A percentile compares a stretch with the other conserved stretches of the same genome.
Conservation (phyloP, 176 grass and related monocot species). For the Phoenix roebelenii region DNA sequence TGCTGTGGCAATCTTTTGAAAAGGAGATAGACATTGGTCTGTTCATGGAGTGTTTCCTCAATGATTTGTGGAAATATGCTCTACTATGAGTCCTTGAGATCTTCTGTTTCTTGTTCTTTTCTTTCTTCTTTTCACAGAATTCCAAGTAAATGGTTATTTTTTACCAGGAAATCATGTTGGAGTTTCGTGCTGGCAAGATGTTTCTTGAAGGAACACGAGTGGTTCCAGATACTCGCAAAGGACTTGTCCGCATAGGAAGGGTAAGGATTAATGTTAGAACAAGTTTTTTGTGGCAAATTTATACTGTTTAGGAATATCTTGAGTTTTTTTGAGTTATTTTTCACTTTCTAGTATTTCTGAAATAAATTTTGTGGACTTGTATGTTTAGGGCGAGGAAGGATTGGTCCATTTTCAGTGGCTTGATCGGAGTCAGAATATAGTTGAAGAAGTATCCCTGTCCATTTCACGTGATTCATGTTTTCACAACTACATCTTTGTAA, state of each 20-base stretch:
- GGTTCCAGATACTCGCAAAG: conserved; percentile 76
- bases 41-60: too few relatives aligned
- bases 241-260: conserved; percentile 83
- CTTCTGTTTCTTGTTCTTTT: too few relatives aligned
- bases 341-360: conserved; percentile 2
- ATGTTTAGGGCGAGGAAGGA: conserved; percentile 79
- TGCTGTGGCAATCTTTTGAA: too few relatives aligned
- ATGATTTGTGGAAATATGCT: too few relatives aligned
- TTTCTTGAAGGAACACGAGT: conserved; percentile 52
- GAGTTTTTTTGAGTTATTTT: conserved; percentile 1
- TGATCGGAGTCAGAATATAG: conserved; percentile 63
- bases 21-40: too few relatives aligned
- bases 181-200: conserved; percentile 98
- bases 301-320: background rate
- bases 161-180: conserved; percentile 71
- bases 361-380: too few relatives aligned
- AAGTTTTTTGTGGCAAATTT: conserved; percentile 3
- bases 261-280: conserved; percentile 32
- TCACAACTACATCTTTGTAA: too few relatives aligned
- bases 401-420: conserved; percentile 97
- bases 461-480: background rate
- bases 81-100: too few relatives aligned
- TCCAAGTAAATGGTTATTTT: too few relatives aligned
- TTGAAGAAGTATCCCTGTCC: conserved; percentile 81
- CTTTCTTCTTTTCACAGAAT: too few relatives aligned